Evolutionary conservation across 352 stramenopile genomes (phyloP).

Genomic region (Phytophthora cryptogea): DNA sequence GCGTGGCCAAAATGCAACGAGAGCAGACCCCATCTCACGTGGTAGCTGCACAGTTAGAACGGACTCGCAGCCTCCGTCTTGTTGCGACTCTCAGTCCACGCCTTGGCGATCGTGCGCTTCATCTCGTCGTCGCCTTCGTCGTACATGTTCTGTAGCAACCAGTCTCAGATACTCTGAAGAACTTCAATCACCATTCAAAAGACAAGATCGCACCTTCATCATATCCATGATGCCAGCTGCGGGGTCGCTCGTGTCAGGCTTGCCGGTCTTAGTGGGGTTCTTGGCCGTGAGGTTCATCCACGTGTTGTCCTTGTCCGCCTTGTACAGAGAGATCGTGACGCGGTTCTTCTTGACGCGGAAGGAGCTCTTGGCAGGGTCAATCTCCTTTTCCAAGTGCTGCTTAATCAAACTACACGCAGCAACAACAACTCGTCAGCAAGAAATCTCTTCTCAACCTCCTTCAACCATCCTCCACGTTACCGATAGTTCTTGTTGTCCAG

Average conservation of each 20-base stretch:
- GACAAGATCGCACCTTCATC: slow-evolving; percentile 72
- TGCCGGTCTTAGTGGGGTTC: slow-evolving; percentile 61
- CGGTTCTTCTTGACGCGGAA: slow-evolving; percentile 89
- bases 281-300: slow-evolving; percentile 89
- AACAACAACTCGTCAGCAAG: slow-evolving; percentile 4
- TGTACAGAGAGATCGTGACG: slow-evolving; percentile 78
- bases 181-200: neutral
- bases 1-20: slow-evolving; percentile 8
- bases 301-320: slow-evolving; percentile 73
- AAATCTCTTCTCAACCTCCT: slow-evolving; percentile 13
- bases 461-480: slow-evolving; percentile 2
- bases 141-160: slow-evolving; percentile 77
- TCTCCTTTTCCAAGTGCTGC: slow-evolving; percentile 84
- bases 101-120: slow-evolving; percentile 90
- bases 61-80: slow-evolving; percentile 55
- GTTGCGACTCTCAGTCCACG: slow-evolving; percentile 82
- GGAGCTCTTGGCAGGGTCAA: slow-evolving; percentile 71
- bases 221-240: slow-evolving; percentile 89
- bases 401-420: slow-evolving; percentile 55
- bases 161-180: neutral
- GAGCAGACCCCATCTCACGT: slow-evolving; percentile 4
- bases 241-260: slow-evolving; percentile 63
- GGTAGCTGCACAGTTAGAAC: slow-evolving; percentile 24
- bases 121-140: slow-evolving; percentile 88
- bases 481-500: slow-evolving; percentile 79